Evolutionary conservation across 768 basidiomycete genomes (phyloP), one percentile per base, ranked within the genome.

Genomic region (Cytidiella melzeri): DNA sequence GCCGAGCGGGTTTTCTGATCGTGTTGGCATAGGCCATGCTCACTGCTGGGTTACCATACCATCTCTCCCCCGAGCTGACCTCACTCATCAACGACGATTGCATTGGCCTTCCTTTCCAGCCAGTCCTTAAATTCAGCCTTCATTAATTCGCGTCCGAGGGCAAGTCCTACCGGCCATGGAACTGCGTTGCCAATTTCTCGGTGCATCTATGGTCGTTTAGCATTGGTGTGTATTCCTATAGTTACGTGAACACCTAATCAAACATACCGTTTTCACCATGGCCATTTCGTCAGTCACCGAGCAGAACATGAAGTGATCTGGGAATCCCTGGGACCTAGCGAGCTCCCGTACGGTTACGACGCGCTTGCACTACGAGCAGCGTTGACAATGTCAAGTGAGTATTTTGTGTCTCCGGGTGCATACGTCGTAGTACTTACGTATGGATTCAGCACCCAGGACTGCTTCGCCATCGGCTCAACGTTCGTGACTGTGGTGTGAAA

Each of bases 131-230:
- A 74, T 24, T 80, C 52, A 0, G 74, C 72, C 4, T 71, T 65
- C 7, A 75, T 67, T 30, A 90, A 69, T 57, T 85, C 77, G 18
- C 78, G 71, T 18, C 84, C 87, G 5, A 91, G 65, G 0, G 87
- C 88, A 19, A 64, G 62, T 13, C 73, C 74, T 4, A 91, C 68
- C 2, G 71, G 83, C 69, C 81, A 76, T 1, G 88, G 81, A 2
- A 90, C 84, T 0, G 87, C 85, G 58, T 90, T 90, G 12, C 87
- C 87, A 52, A 91, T 87, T 50, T 87, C 85, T 24, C 85, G 72
- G 56, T 87, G 85, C 72, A 89, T 84, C 85, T 90, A 53, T 7
- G 37, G 39, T 12, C 47, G 39, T 46, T 20, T 12, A 28, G 7
- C 24, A 3, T 34, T 34, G 43, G n/a, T n/a, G n/a, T n/a, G n/a